Evolutionary conservation across 768 basidiomycete genomes (phyloP).

Genomic region (Amyloporia xantha): DNA sequence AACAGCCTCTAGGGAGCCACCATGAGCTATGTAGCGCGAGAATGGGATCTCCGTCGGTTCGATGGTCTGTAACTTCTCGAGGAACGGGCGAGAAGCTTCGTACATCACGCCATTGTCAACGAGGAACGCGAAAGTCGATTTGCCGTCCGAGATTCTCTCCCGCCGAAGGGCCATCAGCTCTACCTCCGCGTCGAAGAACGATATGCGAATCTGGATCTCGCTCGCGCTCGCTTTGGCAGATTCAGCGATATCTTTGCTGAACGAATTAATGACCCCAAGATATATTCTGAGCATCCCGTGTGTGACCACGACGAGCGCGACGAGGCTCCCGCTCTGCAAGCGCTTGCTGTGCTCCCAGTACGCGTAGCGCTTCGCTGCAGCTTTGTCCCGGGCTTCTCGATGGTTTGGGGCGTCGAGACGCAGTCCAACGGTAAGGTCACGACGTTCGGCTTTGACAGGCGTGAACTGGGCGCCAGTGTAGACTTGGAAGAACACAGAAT

Average conservation of each 20-base stretch:
- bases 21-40: constrained; percentile 43
- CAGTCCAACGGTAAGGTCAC: constrained; percentile 44
- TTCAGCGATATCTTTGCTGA: constrained; percentile 37
- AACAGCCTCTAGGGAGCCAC: constrained; percentile 29
- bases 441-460: constrained; percentile 41
- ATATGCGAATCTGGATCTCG: constrained; percentile 40
- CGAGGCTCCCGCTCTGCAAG: constrained; percentile 53
- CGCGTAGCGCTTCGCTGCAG: constrained; percentile 32
- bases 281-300: constrained; percentile 28
- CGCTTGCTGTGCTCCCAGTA: constrained; percentile 65
- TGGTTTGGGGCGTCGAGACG: constrained; percentile 49
- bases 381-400: constrained; percentile 34
- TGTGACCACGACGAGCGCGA: constrained; percentile 45
- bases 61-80: constrained; percentile 45
- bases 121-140: constrained; percentile 28
- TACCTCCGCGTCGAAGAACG: constrained; percentile 58
- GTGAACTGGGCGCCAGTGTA: constrained; percentile 30
- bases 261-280: constrained; percentile 47
- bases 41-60: constrained; percentile 58
- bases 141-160: constrained; percentile 19
- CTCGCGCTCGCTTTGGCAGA: constrained; percentile 29
- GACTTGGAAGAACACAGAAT: constrained; percentile 23
- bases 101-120: constrained; percentile 63
- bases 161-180: constrained; percentile 42
- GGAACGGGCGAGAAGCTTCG: constrained; percentile 61